These are phyloP conservation scores for Exsudoporus frostii DNA, from an alignment of 768 basidiomycete species.

Conservation along the genomic window DNA sequence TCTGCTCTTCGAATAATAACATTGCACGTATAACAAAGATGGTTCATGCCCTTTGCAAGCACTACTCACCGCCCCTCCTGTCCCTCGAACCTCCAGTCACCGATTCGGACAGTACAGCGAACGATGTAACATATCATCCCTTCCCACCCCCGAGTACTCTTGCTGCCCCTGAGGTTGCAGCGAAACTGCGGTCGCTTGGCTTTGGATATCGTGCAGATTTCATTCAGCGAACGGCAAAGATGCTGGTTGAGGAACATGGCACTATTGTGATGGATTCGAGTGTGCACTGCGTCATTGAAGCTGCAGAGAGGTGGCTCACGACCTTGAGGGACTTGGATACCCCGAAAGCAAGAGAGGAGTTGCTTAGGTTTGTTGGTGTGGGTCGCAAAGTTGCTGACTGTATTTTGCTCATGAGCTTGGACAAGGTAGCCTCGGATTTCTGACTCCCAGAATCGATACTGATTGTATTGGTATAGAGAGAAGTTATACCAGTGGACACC, in stretches of 20 bases:
- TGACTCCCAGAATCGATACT: neutral
- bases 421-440: slow-evolving; percentile 58
- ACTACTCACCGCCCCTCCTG: slow-evolving; percentile 71
- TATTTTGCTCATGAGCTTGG: slow-evolving; percentile 85
- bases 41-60: slow-evolving; percentile 76
- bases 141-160: slow-evolving; percentile 81
- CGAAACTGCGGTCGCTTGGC: slow-evolving; percentile 73
- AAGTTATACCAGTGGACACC: slow-evolving; percentile 93
- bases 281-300: slow-evolving; percentile 32
- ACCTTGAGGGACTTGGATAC: slow-evolving; percentile 50
- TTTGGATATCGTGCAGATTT: slow-evolving; percentile 96
- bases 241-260: slow-evolving; percentile 61
- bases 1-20: slow-evolving; percentile 97
- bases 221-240: slow-evolving; percentile 78
- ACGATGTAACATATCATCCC: slow-evolving; percentile 57
- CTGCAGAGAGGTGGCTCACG: slow-evolving; percentile 59
- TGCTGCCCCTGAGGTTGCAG: slow-evolving; percentile 52
- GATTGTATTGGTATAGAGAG: slow-evolving; percentile 45
- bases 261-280: neutral
- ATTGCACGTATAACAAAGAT: slow-evolving; percentile 92
- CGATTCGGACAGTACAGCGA: slow-evolving; percentile 31
- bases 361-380: slow-evolving; percentile 85
- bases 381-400: slow-evolving; percentile 98
- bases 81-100: slow-evolving; percentile 37
- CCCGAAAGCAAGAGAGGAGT: slow-evolving; percentile 61